These are phyloP conservation scores for Apiotrichum gracile DNA, from an alignment of 1,284 basidiomycete genomes.

Conservation along the genomic window DNA sequence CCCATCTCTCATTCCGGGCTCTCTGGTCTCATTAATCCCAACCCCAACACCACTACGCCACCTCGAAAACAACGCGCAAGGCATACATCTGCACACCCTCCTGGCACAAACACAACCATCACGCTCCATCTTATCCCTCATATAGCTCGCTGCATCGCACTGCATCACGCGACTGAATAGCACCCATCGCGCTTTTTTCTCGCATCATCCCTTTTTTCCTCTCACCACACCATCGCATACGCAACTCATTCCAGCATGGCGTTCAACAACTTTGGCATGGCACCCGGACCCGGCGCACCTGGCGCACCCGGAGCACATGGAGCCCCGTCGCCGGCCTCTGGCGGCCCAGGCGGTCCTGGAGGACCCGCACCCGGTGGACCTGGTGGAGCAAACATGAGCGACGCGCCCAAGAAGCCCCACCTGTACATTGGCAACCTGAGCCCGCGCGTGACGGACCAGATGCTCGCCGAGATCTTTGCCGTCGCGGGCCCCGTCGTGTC, in stretches of 20 bases:
- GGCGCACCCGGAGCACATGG: background rate
- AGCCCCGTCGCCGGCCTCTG: too few species aligned
- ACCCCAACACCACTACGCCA: background rate
- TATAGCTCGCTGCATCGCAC: too few species aligned
- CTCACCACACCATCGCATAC: too few species aligned
- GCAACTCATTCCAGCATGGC: background rate
- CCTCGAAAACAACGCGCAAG: background rate
- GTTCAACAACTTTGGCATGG: conserved; percentile 3
- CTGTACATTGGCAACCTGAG: conserved; percentile 96
- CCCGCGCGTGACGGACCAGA: conserved; percentile 64
- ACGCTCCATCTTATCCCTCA: too few species aligned
- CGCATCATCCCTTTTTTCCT: too few species aligned
- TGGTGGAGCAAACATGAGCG: conserved; percentile 9
- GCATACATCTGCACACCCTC: background rate
- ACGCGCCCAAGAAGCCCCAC: conserved; percentile 59
- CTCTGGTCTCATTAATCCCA: background rate
- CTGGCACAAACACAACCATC: background rate
- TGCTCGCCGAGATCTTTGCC: conserved; percentile 93
- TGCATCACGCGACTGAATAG: too few species aligned
- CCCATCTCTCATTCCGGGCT: conserved; percentile 9
- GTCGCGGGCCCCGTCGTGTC: conserved; percentile 91
- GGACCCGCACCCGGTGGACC: background rate
- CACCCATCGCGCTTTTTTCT: too few species aligned
- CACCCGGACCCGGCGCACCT: background rate
- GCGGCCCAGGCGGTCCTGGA: too few species aligned